Evolutionary conservation across 2,329 filamentous ascomycete genomes (phyloP), one percentile per base, ranked within the genome.

Genomic region (Tolypocladium ovalisporum): DNA sequence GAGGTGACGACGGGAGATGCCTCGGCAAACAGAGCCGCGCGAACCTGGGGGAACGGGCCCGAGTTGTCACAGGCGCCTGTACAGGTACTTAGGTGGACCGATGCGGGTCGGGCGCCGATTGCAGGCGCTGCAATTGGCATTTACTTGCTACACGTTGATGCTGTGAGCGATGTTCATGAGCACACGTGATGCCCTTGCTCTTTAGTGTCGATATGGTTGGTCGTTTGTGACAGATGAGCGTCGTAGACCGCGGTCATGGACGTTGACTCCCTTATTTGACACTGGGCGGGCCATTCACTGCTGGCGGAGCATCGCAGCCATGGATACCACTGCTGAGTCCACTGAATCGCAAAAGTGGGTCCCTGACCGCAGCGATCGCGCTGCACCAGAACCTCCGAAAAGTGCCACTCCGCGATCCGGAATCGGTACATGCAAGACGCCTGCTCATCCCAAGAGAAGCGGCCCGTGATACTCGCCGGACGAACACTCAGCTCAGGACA

Each of bases 21-120:
- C 59, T 58, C 57, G 59, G 59, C 57, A 59, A 47, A 47, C n/a
- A 37, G 54, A 44, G 52, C 34, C 29, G 52, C 47, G 56, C 56
- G 51, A 39, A 40, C 40, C 34, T 54, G 34, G 34, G 36, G 52
- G 6, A 27, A 36, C 36, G 52, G 22, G 24, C 10, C n/a, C n/a
- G n/a, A n/a, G n/a, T n/a, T n/a, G 47, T 51, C 47, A 51, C 47
- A n/a, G 47, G 47, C 47, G n/a, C n/a, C n/a, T n/a, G n/a, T n/a
- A n/a, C n/a, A n/a, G n/a, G n/a, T 10, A 15, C 5, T 9, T 34
- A 9, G 15, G 47, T 51, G 47, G 47, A n/a, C 47, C 29, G 29
- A n/a, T 22, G 47, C 47, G 19, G 47, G 34, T n/a, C 47, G 29
- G 29, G 40, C 34, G 47, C 47, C 47, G 29, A 13, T 5, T 17